phyloP scores from a whole-genome alignment of 176 grass and related monocot species.

The Hsuehochloa calcarea region DNA sequence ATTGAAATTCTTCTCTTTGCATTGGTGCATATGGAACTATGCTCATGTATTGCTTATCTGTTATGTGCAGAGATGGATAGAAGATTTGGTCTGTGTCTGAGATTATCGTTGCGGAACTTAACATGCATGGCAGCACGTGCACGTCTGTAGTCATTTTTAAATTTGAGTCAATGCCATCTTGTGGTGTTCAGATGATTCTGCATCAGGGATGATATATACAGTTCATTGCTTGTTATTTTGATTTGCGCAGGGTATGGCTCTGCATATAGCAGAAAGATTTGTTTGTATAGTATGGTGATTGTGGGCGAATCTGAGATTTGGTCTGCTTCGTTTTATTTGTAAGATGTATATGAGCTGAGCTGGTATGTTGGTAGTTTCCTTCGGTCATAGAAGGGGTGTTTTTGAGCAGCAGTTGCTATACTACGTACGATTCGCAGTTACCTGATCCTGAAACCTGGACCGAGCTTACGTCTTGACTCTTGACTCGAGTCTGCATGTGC shows the following conservation, averaged over 20 bases:
- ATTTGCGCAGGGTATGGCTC: not conserved
- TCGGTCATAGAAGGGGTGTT: not conserved
- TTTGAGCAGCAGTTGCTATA: not conserved
- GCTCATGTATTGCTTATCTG: not conserved
- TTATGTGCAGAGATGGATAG: not conserved
- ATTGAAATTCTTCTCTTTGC: not conserved
- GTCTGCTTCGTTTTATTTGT: not conserved
- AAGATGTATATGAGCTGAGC: not conserved
- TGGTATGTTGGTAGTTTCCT: not conserved
- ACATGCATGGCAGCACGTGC: not conserved
- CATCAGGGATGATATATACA: not conserved
- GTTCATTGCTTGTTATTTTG: not conserved
- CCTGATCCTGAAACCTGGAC: too few relatives aligned
- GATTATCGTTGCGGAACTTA: not conserved
- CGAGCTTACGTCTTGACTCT: not conserved
- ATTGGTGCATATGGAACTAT: not conserved
- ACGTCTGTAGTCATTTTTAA: not conserved
- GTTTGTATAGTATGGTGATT: not conserved
- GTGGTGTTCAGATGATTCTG: constrained; percentile 3
- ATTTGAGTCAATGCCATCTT: not conserved
- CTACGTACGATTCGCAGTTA: not conserved
- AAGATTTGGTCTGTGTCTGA: not conserved
- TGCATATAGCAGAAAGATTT: not conserved
- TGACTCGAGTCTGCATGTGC: not conserved
- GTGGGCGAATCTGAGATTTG: not conserved